Evolutionary conservation across 225 moss, liverwort and hornwort species (phyloP), one percentile per base, ranked within the genome.

Genomic region (Straminergon stramineum): DNA sequence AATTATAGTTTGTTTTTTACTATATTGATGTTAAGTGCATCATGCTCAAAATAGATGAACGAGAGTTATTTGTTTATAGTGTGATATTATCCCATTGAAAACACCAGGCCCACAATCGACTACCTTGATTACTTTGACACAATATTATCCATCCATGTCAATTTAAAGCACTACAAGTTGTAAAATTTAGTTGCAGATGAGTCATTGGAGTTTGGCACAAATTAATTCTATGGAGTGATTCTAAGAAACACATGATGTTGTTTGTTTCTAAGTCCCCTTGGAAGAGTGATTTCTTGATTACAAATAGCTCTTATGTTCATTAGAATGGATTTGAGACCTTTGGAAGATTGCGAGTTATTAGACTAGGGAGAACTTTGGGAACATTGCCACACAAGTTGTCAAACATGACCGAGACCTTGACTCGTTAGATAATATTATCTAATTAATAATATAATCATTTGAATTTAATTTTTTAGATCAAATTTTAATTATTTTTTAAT

Each of bases 201-300:
- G 5, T 26, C 71, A 15, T 71, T 27, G 5, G 9, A 71, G 2
- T 43, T 41, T 41, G 71, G 9, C 15, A 27, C 5, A 71, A 43
- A 71, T 43, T 26, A 8, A 9, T 9, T 15, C 43, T 30, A 27
- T 73, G 27, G 41, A 27, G 2, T 2, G 1, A 43, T 73, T 43
- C 9, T 5, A 73, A 43, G 5, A 73, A 73, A 9, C 0, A 43
- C 1, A 15, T 43, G 8, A 43, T 9, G 16, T 41, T 2, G 10
- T 43, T 71, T 27, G 5, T 41, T 1, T 15, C 15, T 15, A 9
- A 15, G 4, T 26, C 2, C 3, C 17, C 1, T 30, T 22, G 0
- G 1, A 74, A 28, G 10, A 43, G 17, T 74, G 6, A 69, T 43
- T 28, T 45, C 30, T 74, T 45, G 0, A 3, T 74, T 45, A 45